Evolutionary conservation across 208 protist species (phyloP).

Genomic region (Strigomonas galati): DNA sequence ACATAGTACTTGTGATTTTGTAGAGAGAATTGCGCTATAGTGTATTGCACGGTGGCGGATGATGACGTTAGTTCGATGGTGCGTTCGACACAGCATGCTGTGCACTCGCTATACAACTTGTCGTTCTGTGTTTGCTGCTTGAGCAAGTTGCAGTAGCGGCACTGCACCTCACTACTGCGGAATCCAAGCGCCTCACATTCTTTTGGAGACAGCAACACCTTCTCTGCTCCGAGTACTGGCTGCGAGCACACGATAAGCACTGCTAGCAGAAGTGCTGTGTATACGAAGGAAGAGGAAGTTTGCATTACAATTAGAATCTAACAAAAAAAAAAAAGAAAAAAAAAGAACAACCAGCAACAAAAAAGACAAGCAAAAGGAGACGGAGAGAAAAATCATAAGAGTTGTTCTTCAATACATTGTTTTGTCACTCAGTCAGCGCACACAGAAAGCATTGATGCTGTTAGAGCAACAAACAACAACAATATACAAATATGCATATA

Average conservation of each 20-base stretch:
- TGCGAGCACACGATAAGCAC: background rate
- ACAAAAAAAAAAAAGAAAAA: background rate
- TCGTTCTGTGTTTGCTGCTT: slow-evolving; percentile 33
- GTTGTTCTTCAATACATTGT: too few relatives aligned
- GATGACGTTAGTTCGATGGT: slow-evolving; percentile 3
- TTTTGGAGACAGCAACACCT: background rate
- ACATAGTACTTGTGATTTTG: slow-evolving; percentile 2
- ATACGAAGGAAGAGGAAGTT: too few relatives aligned
- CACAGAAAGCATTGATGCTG: too few relatives aligned
- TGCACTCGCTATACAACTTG: slow-evolving; percentile 44
- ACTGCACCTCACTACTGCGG: slow-evolving; percentile 25
- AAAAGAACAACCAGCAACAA: too few relatives aligned
- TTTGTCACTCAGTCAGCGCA: too few relatives aligned
- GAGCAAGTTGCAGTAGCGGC: slow-evolving; percentile 33
- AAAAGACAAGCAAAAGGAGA: too few relatives aligned
- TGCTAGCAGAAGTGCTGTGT: too few relatives aligned
- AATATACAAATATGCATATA: too few relatives aligned
- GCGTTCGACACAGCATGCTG: slow-evolving; percentile 34
- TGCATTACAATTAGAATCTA: background rate
- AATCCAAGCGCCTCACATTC: slow-evolving; percentile 53
- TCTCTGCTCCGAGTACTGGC: too few relatives aligned
- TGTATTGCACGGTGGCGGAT: slow-evolving; percentile 1
- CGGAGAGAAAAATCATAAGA: too few relatives aligned
- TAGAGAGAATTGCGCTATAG: background rate
- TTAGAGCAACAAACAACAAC: too few relatives aligned